Conservation (phyloP, 176 grass and related monocot species). For the Olyra latifolia region DNA sequence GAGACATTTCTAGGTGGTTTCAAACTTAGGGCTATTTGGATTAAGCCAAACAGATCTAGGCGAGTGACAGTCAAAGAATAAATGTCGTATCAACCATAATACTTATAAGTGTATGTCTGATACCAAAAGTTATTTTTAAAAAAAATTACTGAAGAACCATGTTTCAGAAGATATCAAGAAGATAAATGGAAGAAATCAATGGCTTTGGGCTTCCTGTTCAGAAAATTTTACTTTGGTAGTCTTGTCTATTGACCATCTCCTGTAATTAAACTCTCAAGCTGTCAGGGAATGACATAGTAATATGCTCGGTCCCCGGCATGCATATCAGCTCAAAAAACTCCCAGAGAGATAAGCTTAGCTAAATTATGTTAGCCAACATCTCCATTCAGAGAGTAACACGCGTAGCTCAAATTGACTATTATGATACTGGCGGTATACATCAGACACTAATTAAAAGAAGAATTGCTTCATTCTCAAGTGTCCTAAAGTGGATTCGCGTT, state of each 20-base stretch:
- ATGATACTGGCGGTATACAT: conserved; percentile 18
- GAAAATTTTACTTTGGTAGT: not conserved
- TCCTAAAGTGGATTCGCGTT: conserved; percentile 41
- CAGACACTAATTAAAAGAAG: not conserved
- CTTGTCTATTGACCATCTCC: not conserved
- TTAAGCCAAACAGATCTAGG: too few relatives aligned
- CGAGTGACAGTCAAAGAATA: too few relatives aligned
- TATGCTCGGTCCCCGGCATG: not conserved
- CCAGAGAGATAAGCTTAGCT: not conserved
- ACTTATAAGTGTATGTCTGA: too few relatives aligned
- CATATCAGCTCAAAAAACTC: not conserved
- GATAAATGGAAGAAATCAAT: not conserved
- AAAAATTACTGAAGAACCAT: not conserved
- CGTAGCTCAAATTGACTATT: not conserved
- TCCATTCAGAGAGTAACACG: not conserved
- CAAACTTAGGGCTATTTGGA: too few relatives aligned
- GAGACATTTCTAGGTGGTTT: too few relatives aligned
- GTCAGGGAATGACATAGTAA: not conserved
- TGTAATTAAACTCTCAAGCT: too few relatives aligned
- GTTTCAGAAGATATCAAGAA: not conserved
- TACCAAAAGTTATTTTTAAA: not conserved
- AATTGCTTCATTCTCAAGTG: conserved; percentile 40
- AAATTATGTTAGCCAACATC: not conserved
- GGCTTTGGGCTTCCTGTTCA: not conserved
- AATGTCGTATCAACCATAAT: too few relatives aligned